A percentile compares a stretch with the other conserved stretches of the same genome.
Evolutionary conservation across 2,329 filamentous ascomycete species (phyloP).

Genomic region (Claviceps citrina): DNA sequence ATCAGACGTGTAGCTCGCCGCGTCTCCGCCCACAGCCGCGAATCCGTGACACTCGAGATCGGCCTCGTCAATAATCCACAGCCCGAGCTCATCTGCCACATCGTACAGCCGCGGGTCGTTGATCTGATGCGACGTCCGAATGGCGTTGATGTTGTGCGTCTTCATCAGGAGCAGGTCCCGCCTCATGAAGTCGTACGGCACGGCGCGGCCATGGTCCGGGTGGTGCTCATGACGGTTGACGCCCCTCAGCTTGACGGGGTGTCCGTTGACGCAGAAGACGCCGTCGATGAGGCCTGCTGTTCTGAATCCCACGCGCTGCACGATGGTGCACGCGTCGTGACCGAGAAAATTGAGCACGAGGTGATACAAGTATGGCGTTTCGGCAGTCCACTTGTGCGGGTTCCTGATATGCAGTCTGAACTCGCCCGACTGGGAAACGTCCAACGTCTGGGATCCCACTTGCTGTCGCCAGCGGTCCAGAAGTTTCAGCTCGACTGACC

Average conservation of each 20-base stretch:
- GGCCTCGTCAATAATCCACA: conserved; percentile 46
- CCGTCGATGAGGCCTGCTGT: conserved; percentile 44
- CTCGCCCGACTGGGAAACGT: conserved; percentile 21
- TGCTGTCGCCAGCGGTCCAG: conserved; percentile 18
- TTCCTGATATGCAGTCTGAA: conserved; percentile 27
- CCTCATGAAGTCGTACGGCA: conserved; percentile 45
- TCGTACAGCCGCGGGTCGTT: conserved; percentile 46
- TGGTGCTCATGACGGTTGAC: conserved; percentile 60
- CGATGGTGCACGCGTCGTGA: conserved; percentile 19
- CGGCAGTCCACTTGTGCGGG: conserved; percentile 53
- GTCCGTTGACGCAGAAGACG: conserved; percentile 49
- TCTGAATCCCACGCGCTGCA: conserved; percentile 48
- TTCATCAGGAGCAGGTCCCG: conserved; percentile 53
- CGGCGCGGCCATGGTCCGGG: conserved; percentile 43
- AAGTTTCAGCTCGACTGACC: conserved; percentile 19
- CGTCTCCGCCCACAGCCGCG: conserved; percentile 22
- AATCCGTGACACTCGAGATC: conserved; percentile 42
- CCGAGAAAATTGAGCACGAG: conserved; percentile 23
- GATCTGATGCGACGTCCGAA: conserved; percentile 53
- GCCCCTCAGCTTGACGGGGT: conserved; percentile 48
- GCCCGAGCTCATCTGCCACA: conserved; percentile 45
- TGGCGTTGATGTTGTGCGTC: conserved; percentile 51
- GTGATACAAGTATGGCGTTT: conserved; percentile 48
- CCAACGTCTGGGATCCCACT: conserved; percentile 13
- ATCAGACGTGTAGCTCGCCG: conserved; percentile 33